Base-by-base conservation (phyloP, 2,329 filamentous ascomycete genomes). In the Neopestalotiopsis sp. region DNA sequence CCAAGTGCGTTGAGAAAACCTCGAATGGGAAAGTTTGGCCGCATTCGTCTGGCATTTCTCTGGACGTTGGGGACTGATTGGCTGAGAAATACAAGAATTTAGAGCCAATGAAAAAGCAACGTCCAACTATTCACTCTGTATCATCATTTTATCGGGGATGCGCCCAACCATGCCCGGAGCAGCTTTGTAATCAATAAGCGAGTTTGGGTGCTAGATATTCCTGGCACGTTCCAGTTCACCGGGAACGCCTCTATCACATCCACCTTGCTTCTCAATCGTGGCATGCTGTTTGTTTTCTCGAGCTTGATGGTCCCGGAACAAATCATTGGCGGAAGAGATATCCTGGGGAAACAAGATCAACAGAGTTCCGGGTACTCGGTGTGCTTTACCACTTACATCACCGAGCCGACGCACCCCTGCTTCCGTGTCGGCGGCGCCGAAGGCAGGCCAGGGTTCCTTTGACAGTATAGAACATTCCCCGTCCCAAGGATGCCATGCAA, bases 21-120 rank as follows among this genome's bases (percentile, higher is more conserved):
- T 28, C 13, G 57, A 59, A 59, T 59, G 20, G 57, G 24, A 24
- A 34, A 34, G 24, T 17, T 59, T 24, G 20, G 57, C 57, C 57
- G 13, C 24, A 24, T 17, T 17, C 9, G 57, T 34, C 13, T 30
- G 20, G 12, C 13, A 30, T 17, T 59, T 59, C 13, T 2, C 20
- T 30, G 20, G 13, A 9, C 42, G 14, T 13, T 24, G 20, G 13
- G 30, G 14, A 34, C n/a, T 65, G 62, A 65, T 65, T 65, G 62
- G 62, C 42, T 65, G 32, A 52, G n/a, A 32, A 65, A 65, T 24
- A 2, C 28, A 7, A n/a, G 28, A 45, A 20, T 65, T 20, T 20
- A 52, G 2, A 17, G 24, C 62, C 62, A 65, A 65, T 65, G 20
- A 65, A 38, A 65, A 65, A 49, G 45, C 17, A 10, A n/a, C 38